Percentiles rank a stretch among this genome's conserved stretches.
Evolutionary conservation across 2,329 filamentous ascomycete species (phyloP).

Genomic region (Exophiala sideris): DNA sequence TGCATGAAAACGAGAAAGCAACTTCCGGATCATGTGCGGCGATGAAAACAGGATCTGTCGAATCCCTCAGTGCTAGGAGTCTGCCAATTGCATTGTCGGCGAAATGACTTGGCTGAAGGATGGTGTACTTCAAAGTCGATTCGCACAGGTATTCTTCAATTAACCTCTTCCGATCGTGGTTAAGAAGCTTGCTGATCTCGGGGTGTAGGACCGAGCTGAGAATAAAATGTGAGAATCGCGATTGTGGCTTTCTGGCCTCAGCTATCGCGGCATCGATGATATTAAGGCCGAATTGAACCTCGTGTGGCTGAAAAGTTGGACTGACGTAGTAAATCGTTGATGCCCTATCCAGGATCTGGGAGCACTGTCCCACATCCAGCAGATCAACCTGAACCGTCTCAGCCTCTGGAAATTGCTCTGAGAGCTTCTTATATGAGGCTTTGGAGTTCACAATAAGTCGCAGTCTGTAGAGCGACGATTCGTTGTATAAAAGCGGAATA

Average conservation of each 20-base stretch:
- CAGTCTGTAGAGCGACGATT: conserved; percentile 22
- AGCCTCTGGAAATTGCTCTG: conserved; percentile 32
- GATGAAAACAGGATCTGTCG: neutral
- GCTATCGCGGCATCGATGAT: conserved; percentile 37
- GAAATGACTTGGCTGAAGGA: conserved; percentile 5
- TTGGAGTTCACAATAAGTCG: conserved; percentile 35
- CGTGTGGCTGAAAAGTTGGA: conserved; percentile 36
- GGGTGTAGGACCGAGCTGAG: conserved; percentile 33
- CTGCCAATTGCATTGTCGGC: neutral
- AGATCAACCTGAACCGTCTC: conserved; percentile 35
- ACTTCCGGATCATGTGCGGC: neutral
- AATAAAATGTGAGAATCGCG: conserved; percentile 36
- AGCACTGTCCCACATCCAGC: conserved; percentile 24
- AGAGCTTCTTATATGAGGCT: conserved; percentile 30
- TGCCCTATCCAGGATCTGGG: conserved; percentile 31
- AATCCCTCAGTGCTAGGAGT: neutral
- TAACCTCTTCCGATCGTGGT: neutral
- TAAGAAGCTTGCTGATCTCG: neutral
- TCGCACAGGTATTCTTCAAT: neutral
- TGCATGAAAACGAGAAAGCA: neutral
- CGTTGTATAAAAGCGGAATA: conserved; percentile 33
- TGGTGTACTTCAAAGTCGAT: neutral
- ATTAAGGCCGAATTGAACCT: conserved; percentile 34
- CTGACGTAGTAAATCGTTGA: conserved; percentile 35
- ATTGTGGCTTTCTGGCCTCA: conserved; percentile 22